Evolutionary conservation across 805 yeast genomes (phyloP).

Genomic region (Zygosaccharomyces gambellarensis): DNA sequence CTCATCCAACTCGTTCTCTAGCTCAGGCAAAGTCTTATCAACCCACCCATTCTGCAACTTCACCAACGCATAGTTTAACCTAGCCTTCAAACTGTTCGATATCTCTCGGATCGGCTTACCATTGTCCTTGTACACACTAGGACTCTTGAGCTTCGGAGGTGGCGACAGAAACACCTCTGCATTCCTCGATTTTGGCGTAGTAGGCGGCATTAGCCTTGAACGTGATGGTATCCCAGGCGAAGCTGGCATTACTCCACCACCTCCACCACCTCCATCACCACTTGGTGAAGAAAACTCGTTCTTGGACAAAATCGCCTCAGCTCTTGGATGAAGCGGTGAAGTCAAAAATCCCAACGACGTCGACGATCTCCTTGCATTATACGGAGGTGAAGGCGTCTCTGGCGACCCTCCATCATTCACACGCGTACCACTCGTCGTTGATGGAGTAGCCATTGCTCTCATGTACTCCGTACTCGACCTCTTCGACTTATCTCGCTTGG

Average conservation of each 20-base stretch:
- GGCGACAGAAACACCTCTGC: constrained; percentile 33
- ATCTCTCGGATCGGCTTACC: constrained; percentile 39
- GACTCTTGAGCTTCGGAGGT: constrained; percentile 31
- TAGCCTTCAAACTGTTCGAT: constrained; percentile 38
- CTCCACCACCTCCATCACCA: constrained; percentile 4
- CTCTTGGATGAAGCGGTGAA: constrained; percentile 25
- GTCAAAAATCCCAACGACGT: constrained; percentile 25
- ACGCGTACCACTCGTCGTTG: constrained; percentile 3
- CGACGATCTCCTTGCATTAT: constrained; percentile 21
- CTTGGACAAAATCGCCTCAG: constrained; percentile 9
- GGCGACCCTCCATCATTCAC: constrained; percentile 16
- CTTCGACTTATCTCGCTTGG: constrained; percentile 15
- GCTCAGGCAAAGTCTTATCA: constrained; percentile 28
- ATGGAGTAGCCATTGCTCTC: constrained; percentile 15
- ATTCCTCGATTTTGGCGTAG: constrained; percentile 32
- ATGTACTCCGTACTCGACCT: constrained; percentile 16
- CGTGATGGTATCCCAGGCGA: constrained; percentile 15
- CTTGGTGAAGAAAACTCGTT: constrained; percentile 1
- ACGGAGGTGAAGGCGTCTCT: constrained; percentile 28
- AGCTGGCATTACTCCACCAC: constrained; percentile 14
- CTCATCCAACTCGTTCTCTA: constrained; percentile 19
- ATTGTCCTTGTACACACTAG: constrained; percentile 22
- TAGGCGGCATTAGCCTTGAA: constrained; percentile 28
- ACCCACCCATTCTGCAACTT: constrained; percentile 37
- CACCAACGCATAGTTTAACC: constrained; percentile 40